Evolutionary conservation across 163 green algal genomes (phyloP).

Genomic region (Volvox carteri): DNA sequence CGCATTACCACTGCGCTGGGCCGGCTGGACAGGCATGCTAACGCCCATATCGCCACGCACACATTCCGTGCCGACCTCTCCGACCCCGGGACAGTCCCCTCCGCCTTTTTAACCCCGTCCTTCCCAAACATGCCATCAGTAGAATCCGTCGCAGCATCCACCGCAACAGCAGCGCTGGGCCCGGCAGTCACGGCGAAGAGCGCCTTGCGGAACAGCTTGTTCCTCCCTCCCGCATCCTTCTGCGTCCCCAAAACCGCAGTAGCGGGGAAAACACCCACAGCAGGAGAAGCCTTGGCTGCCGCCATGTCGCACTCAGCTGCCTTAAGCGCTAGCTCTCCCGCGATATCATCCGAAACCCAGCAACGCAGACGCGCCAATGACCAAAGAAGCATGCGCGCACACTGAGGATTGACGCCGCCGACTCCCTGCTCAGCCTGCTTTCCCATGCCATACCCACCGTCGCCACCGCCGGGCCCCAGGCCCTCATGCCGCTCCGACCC

Average conservation of each 20-base stretch:
- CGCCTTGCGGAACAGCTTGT: too few relatives aligned
- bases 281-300: not conserved
- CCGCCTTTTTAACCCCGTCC: not conserved
- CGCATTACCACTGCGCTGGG: not conserved
- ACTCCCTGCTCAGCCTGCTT: not conserved
- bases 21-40: conserved; percentile 11
- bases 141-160: too few relatives aligned
- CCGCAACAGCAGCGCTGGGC: too few relatives aligned
- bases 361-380: not conserved
- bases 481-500: not conserved
- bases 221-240: too few relatives aligned
- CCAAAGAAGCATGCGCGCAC: conserved; percentile 41
- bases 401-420: not conserved
- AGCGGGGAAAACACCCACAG: too few relatives aligned
- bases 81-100: too few relatives aligned
- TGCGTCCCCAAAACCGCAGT: too few relatives aligned
- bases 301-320: not conserved
- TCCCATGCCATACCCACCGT: too few relatives aligned
- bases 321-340: not conserved
- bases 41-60: conserved; percentile 40
- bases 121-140: too few relatives aligned
- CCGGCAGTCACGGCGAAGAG: too few relatives aligned
- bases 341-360: not conserved
- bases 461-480: not conserved
- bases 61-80: conserved; percentile 6